Percentiles rank a stretch among this genome's conserved stretches.
These are phyloP conservation scores for Fallopia convolvulus DNA, from an alignment of 148 eudicot genomes.

Conservation along the genomic window DNA sequence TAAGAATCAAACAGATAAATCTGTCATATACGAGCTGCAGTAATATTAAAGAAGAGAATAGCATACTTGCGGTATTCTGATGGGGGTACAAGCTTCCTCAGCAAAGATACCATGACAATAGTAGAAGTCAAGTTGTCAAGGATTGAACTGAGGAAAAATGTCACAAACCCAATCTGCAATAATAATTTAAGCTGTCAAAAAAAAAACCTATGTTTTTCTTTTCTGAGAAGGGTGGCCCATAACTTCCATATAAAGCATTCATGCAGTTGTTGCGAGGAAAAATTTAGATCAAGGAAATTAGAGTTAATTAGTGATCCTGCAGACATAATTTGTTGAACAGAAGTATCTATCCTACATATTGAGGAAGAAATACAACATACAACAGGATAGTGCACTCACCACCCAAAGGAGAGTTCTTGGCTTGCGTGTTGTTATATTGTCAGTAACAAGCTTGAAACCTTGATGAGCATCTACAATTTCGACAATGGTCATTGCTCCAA, in stretches of 20 bases:
- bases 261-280: neutral
- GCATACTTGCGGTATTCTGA: constrained; percentile 96
- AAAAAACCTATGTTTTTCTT: neutral
- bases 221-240: neutral
- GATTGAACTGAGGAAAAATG: constrained; percentile 86
- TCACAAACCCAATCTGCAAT: constrained; percentile 92
- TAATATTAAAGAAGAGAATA: neutral
- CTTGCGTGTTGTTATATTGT: constrained; percentile 91
- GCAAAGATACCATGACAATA: constrained; percentile 90
- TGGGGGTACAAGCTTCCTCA: constrained; percentile 84
- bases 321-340: neutral
- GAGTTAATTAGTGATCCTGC: neutral
- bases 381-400: constrained; percentile 45
- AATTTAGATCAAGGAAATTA: neutral
- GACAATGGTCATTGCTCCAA: constrained; percentile 99
- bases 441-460: constrained; percentile 96
- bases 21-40: neutral
- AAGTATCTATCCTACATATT: neutral
- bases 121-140: constrained; percentile 98
- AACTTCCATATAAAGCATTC: neutral
- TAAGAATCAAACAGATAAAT: neutral
- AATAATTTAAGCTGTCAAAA: constrained; percentile 9
- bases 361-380: neutral
- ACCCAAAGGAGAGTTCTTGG: constrained; percentile 93
- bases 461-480: constrained; percentile 99